Evolutionary conservation across 1,284 basidiomycete species (phyloP), one percentile per base, ranked within the genome.

Genomic region (Fomitiporia mediterranea): DNA sequence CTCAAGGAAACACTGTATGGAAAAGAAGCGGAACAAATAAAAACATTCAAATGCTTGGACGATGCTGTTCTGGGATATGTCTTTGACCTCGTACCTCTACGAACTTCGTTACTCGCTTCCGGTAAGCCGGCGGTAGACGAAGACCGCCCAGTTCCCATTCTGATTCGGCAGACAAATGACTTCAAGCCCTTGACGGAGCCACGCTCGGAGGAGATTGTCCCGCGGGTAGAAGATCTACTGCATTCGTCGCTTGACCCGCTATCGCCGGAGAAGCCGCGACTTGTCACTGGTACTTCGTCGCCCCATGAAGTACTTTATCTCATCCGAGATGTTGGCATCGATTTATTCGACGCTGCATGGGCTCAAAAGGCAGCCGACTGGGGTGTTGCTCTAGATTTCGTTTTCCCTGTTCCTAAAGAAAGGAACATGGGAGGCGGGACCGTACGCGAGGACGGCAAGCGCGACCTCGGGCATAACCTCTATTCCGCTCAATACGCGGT

Each of bases 361-460:
- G 87, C 82, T 0, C 80, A 84, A 62, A 67, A 75, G 9, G 80
- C 82, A 0, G 85, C 85, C 4, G 74, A 82, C 56, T 65, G 81
- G 17, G 90, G 91, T 15, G 69, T 92, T 25, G 86, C 83, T 0
- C 71, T 93, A 2, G 89, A 91, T 64, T 91, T 93, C 67, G 65
- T 65, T 2, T 93, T 93, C 66, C 89, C 89, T 0, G 74, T 72
- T 0, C 67, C 71, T n/a, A 27, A 43, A 5, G 23, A 6, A 3
- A 44, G 19, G n/a, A 35, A 40, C 6, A 15, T 37, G 0, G 35
- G 48, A 25, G 43, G 30, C 30, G 49, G 46, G 11, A 51, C 17
- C 11, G 39, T 38, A 17, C 37, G 54, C 51, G 3, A 64, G 17
- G 52, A 58, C 25, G 65, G 66, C 2, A 78, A 72, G 58, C 64